phyloP scores from a whole-genome alignment of 148 eudicot species.

The Heliamphora exappendiculata region DNA sequence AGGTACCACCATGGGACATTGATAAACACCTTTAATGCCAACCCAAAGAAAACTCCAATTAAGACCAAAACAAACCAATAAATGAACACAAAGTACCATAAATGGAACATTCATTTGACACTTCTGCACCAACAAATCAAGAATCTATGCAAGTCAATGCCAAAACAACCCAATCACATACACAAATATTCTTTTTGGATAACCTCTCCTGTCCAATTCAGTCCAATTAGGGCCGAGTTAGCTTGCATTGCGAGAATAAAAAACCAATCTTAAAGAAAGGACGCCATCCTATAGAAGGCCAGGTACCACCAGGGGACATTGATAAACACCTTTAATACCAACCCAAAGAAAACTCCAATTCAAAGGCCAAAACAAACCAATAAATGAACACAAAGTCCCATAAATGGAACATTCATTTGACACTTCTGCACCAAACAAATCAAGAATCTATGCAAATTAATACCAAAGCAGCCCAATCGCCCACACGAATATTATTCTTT shows the following conservation, averaged over 20 bases:
- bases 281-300: neutral
- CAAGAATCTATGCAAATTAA: neutral
- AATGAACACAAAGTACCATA: neutral
- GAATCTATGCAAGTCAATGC: slow-evolving; percentile 15
- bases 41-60: slow-evolving; percentile 8
- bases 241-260: no score
- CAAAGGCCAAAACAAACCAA: neutral
- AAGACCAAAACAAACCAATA: neutral
- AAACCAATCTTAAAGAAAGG: no score
- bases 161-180: slow-evolving; percentile 31
- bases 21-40: slow-evolving; percentile 45
- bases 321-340: neutral
- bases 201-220: no score
- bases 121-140: slow-evolving; percentile 6
- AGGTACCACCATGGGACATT: slow-evolving; percentile 90
- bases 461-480: no score
- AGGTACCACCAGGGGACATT: neutral
- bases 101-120: neutral
- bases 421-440: no score
- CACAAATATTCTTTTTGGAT: no score
- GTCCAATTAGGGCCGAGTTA: no score
- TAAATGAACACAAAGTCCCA: neutral
- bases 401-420: neutral
- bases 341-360: neutral
- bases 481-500: no score